Percentiles rank a stretch among this genome's conserved stretches.
phyloP scores from a whole-genome alignment of 2,329 filamentous ascomycete species.

The Plenodomus biglobosus region DNA sequence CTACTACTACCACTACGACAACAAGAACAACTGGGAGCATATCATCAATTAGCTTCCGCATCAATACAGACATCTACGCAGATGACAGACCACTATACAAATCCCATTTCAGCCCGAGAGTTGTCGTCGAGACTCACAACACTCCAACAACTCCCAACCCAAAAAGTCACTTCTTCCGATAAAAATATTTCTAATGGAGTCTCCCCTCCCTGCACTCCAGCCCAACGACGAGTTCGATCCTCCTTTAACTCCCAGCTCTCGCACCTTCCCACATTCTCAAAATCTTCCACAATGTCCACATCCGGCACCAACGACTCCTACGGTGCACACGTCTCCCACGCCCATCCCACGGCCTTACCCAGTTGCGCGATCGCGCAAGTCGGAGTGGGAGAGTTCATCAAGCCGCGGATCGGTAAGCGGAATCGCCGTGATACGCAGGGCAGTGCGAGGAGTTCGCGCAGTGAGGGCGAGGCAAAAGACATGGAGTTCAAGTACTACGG shows the following conservation, averaged over 20 bases:
- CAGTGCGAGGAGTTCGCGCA: constrained; percentile 17
- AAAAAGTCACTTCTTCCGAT: too few species aligned
- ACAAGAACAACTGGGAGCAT: too few species aligned
- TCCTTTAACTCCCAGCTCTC: constrained; percentile 19
- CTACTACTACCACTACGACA: constrained; percentile 3
- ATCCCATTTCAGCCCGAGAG: constrained; percentile 30
- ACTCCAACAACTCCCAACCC: constrained; percentile 10
- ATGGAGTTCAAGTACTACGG: constrained; percentile 40
- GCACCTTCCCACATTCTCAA: constrained; percentile 20
- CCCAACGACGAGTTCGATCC: constrained; percentile 28
- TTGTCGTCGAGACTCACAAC: constrained; percentile 25
- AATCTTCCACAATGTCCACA: constrained; percentile 33
- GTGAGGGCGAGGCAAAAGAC: constrained; percentile 7
- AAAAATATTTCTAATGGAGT: too few species aligned
- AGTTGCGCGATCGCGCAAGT: constrained; percentile 28
- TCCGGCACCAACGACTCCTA: constrained; percentile 14
- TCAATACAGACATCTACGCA: constrained; percentile 10
- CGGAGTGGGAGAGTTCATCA: constrained; percentile 30
- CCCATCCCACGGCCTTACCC: too few species aligned
- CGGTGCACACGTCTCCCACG: constrained; percentile 16
- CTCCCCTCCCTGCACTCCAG: constrained; percentile 17
- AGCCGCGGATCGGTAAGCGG: constrained; percentile 24
- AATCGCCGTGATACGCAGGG: constrained; percentile 20
- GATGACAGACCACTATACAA: constrained; percentile 35
- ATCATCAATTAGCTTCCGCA: constrained; percentile 6